These are phyloP conservation scores for Chenopodium berlandieri DNA, from an alignment of 148 eudicot species.

Conservation along the genomic window DNA sequence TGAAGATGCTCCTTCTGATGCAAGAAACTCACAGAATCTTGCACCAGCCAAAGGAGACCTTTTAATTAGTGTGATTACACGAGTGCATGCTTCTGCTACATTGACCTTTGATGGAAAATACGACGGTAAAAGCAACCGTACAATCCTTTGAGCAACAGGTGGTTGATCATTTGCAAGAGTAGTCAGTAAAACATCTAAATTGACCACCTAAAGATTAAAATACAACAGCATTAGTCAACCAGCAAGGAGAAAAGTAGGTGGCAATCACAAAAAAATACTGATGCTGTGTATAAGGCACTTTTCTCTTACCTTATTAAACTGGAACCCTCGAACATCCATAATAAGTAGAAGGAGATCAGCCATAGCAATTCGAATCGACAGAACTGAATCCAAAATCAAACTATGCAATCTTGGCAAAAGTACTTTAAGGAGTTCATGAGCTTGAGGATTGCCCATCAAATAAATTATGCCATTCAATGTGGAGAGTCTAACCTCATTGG, in stretches of 20 bases:
- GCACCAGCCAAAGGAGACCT: conserved; percentile 91
- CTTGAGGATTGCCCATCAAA: conserved; percentile 86
- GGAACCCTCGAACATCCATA: conserved; percentile 68
- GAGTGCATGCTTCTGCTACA: conserved; percentile 79
- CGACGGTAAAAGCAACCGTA: conserved; percentile 80
- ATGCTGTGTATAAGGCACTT: background rate
- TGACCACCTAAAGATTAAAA: conserved; percentile 55
- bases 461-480: conserved; percentile 77
- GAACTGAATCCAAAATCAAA: conserved; percentile 60
- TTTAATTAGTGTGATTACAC: conserved; percentile 69
- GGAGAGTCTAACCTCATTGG: conserved; percentile 83
- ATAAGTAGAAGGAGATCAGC: conserved; percentile 68
- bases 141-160: conserved; percentile 66
- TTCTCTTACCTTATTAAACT: conserved; percentile 76
- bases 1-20: conserved; percentile 74
- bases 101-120: conserved; percentile 71
- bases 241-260: background rate
- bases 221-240: conserved; percentile 10
- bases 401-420: conserved; percentile 73
- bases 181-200: conserved; percentile 48
- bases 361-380: conserved; percentile 62
- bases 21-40: conserved; percentile 79
- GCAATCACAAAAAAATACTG: background rate
- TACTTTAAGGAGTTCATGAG: conserved; percentile 90
- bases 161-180: conserved; percentile 84